Evolutionary conservation across 805 yeast species (phyloP).

Genomic region (Teunomyces gatunensis): DNA sequence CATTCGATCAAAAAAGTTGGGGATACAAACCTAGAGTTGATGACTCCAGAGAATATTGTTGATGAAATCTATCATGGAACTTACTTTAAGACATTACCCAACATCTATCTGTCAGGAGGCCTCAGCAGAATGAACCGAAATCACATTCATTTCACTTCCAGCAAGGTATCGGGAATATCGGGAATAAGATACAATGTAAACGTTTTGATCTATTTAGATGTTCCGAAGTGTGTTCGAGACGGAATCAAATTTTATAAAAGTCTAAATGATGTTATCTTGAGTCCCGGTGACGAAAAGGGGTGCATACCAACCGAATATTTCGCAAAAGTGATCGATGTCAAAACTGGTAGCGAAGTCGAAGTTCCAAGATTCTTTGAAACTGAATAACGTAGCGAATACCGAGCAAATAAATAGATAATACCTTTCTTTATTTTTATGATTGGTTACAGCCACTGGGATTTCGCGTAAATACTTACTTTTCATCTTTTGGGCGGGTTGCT

Average conservation of each 20-base stretch:
- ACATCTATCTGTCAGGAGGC: slow-evolving; percentile 54
- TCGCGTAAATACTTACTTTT: neutral
- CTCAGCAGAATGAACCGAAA: slow-evolving; percentile 69
- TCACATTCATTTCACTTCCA: slow-evolving; percentile 81
- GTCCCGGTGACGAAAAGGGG: slow-evolving; percentile 61
- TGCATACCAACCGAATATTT: slow-evolving; percentile 46
- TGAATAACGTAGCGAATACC: neutral
- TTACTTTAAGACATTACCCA: slow-evolving; percentile 41
- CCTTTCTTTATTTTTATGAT: neutral
- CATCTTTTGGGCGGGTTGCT: neutral
- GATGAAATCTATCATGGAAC: slow-evolving; percentile 78
- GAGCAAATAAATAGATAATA: neutral
- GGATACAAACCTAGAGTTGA: slow-evolving; percentile 37
- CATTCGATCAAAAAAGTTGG: slow-evolving; percentile 61
- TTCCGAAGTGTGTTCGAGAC: slow-evolving; percentile 40
- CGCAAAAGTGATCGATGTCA: slow-evolving; percentile 18
- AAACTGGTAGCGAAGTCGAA: slow-evolving; percentile 1
- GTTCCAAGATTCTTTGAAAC: neutral
- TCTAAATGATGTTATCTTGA: slow-evolving; percentile 70
- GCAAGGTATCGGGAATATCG: slow-evolving; percentile 50
- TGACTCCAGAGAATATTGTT: slow-evolving; percentile 48
- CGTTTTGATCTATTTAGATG: slow-evolving; percentile 63
- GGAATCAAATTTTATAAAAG: slow-evolving; percentile 58
- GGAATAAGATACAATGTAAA: slow-evolving; percentile 67
- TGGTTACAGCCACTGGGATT: neutral